Evolutionary conservation across 108 stramenopile genomes (phyloP).

Genomic region (Stephanodiscus triporus): DNA sequence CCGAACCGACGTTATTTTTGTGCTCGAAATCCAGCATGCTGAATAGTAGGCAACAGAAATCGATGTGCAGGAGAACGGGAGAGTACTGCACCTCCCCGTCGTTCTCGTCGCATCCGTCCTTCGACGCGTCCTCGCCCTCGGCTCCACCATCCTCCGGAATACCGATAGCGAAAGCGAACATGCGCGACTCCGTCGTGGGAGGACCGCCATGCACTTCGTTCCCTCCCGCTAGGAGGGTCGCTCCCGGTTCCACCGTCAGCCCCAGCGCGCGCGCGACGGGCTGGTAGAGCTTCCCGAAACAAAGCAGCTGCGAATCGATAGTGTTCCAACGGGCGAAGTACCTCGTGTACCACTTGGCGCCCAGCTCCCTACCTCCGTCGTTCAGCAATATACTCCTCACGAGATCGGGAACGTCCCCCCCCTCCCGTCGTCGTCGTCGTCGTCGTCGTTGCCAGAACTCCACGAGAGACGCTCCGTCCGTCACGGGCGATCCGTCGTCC

Average conservation of each 20-base stretch:
- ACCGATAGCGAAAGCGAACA: slow-evolving; percentile 79
- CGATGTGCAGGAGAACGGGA: slow-evolving; percentile 68
- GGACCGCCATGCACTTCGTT: slow-evolving; percentile 83
- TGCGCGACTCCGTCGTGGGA: slow-evolving; percentile 50
- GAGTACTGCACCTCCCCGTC: slow-evolving; percentile 75
- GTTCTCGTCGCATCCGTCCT: slow-evolving; percentile 41
- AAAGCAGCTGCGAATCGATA: slow-evolving; percentile 42
- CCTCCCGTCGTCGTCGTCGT: slow-evolving; percentile 14
- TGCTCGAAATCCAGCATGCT: slow-evolving; percentile 49
- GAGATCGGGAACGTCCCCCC: slow-evolving; percentile 13
- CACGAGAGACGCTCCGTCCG: slow-evolving; percentile 25
- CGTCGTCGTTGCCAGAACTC: slow-evolving; percentile 24
- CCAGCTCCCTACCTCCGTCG: slow-evolving; percentile 20
- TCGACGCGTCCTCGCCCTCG: neutral
- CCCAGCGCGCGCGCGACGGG: slow-evolving; percentile 36
- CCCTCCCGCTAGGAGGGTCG: slow-evolving; percentile 63
- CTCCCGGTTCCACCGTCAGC: slow-evolving; percentile 50
- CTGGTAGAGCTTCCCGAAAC: slow-evolving; percentile 73
- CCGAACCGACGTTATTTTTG: slow-evolving; percentile 6
- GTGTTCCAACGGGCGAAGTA: slow-evolving; percentile 53
- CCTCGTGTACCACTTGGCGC: slow-evolving; percentile 30
- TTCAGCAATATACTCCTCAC: slow-evolving; percentile 31
- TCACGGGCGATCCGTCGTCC: slow-evolving; percentile 28
- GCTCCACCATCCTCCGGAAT: slow-evolving; percentile 29
- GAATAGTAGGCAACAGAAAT: slow-evolving; percentile 66